These are phyloP conservation scores for Alternaria gansuensis DNA, from an alignment of 2,329 filamentous ascomycete species.

Conservation along the genomic window DNA sequence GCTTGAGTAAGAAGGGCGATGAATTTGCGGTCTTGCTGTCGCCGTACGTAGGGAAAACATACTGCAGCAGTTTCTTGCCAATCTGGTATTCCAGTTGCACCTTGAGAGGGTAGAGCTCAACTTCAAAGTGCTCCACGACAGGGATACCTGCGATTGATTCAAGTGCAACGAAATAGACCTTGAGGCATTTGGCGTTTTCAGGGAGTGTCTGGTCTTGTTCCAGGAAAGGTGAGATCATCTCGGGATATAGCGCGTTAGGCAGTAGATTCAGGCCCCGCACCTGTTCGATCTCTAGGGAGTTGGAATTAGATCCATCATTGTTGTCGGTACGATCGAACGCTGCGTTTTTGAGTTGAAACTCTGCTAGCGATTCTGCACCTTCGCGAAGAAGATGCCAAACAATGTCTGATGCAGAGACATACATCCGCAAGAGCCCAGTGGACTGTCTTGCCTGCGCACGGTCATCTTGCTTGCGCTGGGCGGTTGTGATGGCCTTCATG, in stretches of 20 bases:
- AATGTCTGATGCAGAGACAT: constrained; percentile 91
- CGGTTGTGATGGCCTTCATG: constrained; percentile 99
- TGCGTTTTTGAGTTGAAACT: constrained; percentile 90
- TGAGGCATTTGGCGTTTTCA: constrained; percentile 81
- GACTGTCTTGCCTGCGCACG: constrained; percentile 68
- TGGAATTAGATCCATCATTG: constrained; percentile 94
- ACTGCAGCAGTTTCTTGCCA: constrained; percentile 92
- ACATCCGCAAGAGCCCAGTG: constrained; percentile 86
- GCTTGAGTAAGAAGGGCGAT: constrained; percentile 68
- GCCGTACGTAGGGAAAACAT: constrained; percentile 87
- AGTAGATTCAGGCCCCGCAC: constrained; percentile 90
- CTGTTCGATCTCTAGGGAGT: constrained; percentile 85
- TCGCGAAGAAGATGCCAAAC: constrained; percentile 96
- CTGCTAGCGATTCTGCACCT: constrained; percentile 84
- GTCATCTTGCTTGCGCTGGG: constrained; percentile 85
- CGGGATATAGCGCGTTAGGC: constrained; percentile 89
- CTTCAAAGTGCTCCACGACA: constrained; percentile 96
- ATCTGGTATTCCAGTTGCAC: constrained; percentile 93
- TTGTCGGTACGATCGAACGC: constrained; percentile 97
- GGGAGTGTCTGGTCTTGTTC: constrained; percentile 66
- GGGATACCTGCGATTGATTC: constrained; percentile 98
- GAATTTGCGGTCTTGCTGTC: constrained; percentile 63
- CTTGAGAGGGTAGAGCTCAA: constrained; percentile 90
- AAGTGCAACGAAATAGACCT: constrained; percentile 97
- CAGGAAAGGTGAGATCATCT: constrained; percentile 91